Base-by-base conservation (phyloP, 345 rosid genomes). In the Citropsis articulata region DNA sequence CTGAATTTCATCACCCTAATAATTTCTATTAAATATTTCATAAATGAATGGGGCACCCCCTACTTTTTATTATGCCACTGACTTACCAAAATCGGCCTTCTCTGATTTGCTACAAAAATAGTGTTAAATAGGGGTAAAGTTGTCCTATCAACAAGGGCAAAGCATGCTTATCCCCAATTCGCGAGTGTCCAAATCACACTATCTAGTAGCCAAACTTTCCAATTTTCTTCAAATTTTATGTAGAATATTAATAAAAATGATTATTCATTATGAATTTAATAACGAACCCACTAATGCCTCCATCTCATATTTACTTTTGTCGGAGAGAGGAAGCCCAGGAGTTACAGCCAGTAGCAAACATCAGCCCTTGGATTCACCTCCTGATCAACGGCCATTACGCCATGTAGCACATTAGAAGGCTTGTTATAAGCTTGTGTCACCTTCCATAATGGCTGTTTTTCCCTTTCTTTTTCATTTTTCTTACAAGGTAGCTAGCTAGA, bases 281-380 rank as follows among this genome's bases (percentile, higher is more conserved):
- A 78, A 69, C 84, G 75, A 89, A 79, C 84, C 85, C 89, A 80
- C 85, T 85, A 84, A 88, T 85, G 71, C 73, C 89, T 87, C 86
- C 79, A 59, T 73, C 83, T 78, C 70, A 42, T 19, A 27, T 27
- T 62, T 76, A 55, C 79, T 72, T 81, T 83, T 71, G 79, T 81
- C 78, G 4, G 67, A 76, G 85, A 63, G 81, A 79, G 85, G 88
- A 89, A 91, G 88, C 82, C 84, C 82, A 87, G 90, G 90, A 82
- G 92, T 87, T 91, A 84, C 83, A 83, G 19, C 60, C 71, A 82
- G n/a, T 60, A 70, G 68, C 60, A 38, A 82, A 50, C 76, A 62
- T 72, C 78, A 79, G 48, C 86, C 91, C 83, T 85, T 63, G 67
- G 91, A 89, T 91, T 18, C 22, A 27, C 35, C 30, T 7, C 18